Percentiles rank a stretch among this genome's conserved stretches.
These are phyloP conservation scores for Tirmania nivea DNA, from an alignment of 495 filamentous ascomycete genomes.

Conservation along the genomic window DNA sequence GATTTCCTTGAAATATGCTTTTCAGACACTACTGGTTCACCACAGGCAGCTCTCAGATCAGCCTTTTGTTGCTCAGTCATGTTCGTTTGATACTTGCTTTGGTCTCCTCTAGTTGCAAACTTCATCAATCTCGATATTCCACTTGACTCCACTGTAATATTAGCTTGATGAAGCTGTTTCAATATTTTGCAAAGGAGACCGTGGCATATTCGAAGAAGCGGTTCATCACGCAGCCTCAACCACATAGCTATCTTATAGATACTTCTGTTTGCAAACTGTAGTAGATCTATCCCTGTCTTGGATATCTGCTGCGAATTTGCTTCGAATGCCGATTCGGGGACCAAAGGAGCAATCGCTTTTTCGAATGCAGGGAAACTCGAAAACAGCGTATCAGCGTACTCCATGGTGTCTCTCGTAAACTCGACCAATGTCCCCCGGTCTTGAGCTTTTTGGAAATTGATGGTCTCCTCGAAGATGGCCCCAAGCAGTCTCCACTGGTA, in stretches of 20 bases:
- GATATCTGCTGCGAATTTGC: conserved; percentile 6
- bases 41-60: conserved; percentile 9
- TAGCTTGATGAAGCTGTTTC: conserved; percentile 14
- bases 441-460: conserved; percentile 49
- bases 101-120: conserved; percentile 9
- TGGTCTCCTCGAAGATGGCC: conserved; percentile 63
- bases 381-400: conserved; percentile 70
- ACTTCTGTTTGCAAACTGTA: conserved; percentile 14
- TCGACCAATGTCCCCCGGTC: conserved; percentile 63
- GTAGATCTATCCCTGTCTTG: conserved; percentile 11
- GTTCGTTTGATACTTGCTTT: conserved; percentile 12
- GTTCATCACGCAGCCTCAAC: conserved; percentile 16
- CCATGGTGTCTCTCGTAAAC: conserved; percentile 82
- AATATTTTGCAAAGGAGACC: conserved; percentile 18
- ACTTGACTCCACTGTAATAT: conserved; percentile 15
- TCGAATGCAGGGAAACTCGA: conserved; percentile 25
- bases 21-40: conserved; percentile 8
- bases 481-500: conserved; percentile 55
- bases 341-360: conserved; percentile 13
- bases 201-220: conserved; percentile 17
- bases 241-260: conserved; percentile 12
- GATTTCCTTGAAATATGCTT: not conserved
- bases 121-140: conserved; percentile 10
- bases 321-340: conserved; percentile 8
- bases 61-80: conserved; percentile 17